Evolutionary conservation across 768 basidiomycete species (phyloP).

Genomic region (Rhizopogon roseolus): DNA sequence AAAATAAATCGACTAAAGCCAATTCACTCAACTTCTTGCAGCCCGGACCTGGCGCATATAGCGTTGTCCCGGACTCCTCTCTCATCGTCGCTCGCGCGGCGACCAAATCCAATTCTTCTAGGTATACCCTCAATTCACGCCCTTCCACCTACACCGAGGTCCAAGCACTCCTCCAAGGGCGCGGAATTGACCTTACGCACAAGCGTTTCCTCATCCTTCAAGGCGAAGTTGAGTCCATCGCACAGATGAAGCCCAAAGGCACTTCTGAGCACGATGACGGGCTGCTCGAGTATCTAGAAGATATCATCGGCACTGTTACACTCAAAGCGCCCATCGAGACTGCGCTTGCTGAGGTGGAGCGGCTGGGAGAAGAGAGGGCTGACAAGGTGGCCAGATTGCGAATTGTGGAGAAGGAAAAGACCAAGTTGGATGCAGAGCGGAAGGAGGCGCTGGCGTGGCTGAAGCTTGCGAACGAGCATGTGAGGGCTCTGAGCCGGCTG

Average conservation of each 20-base stretch:
- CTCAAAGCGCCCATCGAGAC: slow-evolving; percentile 90
- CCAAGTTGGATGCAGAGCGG: slow-evolving; percentile 80
- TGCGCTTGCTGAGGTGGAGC: slow-evolving; percentile 75
- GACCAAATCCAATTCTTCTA: slow-evolving; percentile 83
- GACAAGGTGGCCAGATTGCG: slow-evolving; percentile 84
- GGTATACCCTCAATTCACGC: slow-evolving; percentile 85
- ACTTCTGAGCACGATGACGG: slow-evolving; percentile 93
- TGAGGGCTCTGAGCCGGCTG: slow-evolving; percentile 65
- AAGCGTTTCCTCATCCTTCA: slow-evolving; percentile 98
- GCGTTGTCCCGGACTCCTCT: slow-evolving; percentile 74
- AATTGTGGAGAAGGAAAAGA: slow-evolving; percentile 90
- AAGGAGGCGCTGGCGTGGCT: slow-evolving; percentile 87
- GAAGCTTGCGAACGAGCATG: slow-evolving; percentile 75
- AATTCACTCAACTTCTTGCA: slow-evolving; percentile 25
- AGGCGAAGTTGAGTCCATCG: slow-evolving; percentile 98
- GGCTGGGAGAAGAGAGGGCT: slow-evolving; percentile 73
- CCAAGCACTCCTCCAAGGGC: slow-evolving; percentile 81
- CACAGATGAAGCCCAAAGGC: slow-evolving; percentile 98
- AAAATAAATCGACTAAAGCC: background rate
- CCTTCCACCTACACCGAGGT: slow-evolving; percentile 83
- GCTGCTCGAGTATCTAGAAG: slow-evolving; percentile 94
- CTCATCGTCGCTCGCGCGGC: slow-evolving; percentile 86
- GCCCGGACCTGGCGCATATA: slow-evolving; percentile 88
- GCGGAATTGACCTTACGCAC: slow-evolving; percentile 95
- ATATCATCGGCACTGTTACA: slow-evolving; percentile 92